Evolutionary conservation across 2,329 filamentous ascomycete genomes (phyloP), one percentile per base, ranked within the genome.

Genomic region (Cercospora beticola): DNA sequence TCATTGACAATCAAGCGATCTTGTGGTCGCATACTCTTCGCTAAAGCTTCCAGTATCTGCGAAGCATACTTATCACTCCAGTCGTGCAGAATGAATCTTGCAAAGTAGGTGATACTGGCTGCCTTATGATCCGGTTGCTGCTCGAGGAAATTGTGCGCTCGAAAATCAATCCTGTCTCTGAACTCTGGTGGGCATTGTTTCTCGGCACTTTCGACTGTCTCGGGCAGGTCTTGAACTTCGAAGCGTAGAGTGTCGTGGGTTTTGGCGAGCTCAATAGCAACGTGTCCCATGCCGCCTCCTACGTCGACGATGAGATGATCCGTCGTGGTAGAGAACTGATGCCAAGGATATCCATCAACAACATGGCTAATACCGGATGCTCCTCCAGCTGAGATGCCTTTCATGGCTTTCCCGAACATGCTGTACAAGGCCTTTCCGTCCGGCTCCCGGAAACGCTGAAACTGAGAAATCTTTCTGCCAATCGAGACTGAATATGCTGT

Each of bases 41-140:
- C 46, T 14, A 49, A 2, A 18, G 46, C 46, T 23, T 14, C 46
- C n/a, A 49, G 66, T 63, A 26, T 68, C 33, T 62, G 43, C 18
- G 43, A 43, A 9, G 62, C 62, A 28, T 65, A 65, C 52, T 65
- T 65, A n/a, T 65, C 62, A 6, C 62, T 65, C 62, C 62, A 65
- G 52, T 65, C 62, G 26, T 65, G 62, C 28, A 65, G 28, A 14
- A 65, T 65, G 46, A 49, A 49, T 49, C 46, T 49, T 49, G 46
- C 46, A 49, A 49, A 49, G 21, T 49, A 49, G 18, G 46, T 49
- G 46, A 49, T 49, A 14, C 46, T 49, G 18, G 46, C 46, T 0
- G 46, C 46, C 46, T 18, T 49, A 1, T 49, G 46, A 49, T 49
- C 9, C 18, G 46, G 46, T 23, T 49, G 46, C 46, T 49, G n/a